A percentile compares a stretch with the other conserved stretches of the same genome.
phyloP scores from a whole-genome alignment of 768 basidiomycete species.

The Suillus variegatus region DNA sequence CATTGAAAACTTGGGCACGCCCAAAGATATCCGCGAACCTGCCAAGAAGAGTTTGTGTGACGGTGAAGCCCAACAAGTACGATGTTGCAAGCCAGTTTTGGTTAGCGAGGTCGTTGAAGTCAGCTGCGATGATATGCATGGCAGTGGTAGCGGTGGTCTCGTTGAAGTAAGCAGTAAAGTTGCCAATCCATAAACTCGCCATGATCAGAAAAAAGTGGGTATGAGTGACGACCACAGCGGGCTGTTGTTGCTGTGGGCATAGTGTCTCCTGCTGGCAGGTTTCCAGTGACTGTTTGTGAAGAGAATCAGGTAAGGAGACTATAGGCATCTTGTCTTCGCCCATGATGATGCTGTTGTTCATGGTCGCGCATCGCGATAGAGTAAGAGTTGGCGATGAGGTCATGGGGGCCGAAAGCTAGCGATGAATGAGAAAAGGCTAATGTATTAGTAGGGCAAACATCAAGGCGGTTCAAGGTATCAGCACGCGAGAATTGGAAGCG shows the following conservation, averaged over 20 bases:
- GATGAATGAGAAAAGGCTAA: not conserved
- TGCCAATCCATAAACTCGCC: slow-evolving; percentile 35
- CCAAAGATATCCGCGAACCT: slow-evolving; percentile 38
- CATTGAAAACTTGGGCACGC: slow-evolving; percentile 34
- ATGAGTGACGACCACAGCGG: slow-evolving; percentile 29
- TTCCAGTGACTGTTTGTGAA: slow-evolving; percentile 7
- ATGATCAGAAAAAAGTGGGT: slow-evolving; percentile 36
- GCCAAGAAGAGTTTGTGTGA: slow-evolving; percentile 36
- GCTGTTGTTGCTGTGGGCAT: slow-evolving; percentile 15
- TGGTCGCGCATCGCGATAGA: slow-evolving; percentile 32
- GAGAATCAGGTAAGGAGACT: slow-evolving; percentile 7
- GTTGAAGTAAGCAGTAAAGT: slow-evolving; percentile 38
- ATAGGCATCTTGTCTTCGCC: slow-evolving; percentile 24
- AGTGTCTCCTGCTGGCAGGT: slow-evolving; percentile 1
- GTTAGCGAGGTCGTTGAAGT: slow-evolving; percentile 31
- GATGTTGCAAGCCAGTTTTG: slow-evolving; percentile 38
- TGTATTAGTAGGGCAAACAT: slow-evolving; percentile 16
- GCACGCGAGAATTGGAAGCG: slow-evolving; percentile 18
- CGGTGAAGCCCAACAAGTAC: slow-evolving; percentile 37
- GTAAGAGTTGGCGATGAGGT: slow-evolving; percentile 28
- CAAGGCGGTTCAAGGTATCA: slow-evolving; percentile 12
- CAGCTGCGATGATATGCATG: slow-evolving; percentile 35
- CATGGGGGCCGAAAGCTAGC: slow-evolving; percentile 23
- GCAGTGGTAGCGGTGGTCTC: slow-evolving; percentile 37
- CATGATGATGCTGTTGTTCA: slow-evolving; percentile 27